Evolutionary conservation across 208 protist species (phyloP).

Genomic region (Leishmania braziliensis): DNA sequence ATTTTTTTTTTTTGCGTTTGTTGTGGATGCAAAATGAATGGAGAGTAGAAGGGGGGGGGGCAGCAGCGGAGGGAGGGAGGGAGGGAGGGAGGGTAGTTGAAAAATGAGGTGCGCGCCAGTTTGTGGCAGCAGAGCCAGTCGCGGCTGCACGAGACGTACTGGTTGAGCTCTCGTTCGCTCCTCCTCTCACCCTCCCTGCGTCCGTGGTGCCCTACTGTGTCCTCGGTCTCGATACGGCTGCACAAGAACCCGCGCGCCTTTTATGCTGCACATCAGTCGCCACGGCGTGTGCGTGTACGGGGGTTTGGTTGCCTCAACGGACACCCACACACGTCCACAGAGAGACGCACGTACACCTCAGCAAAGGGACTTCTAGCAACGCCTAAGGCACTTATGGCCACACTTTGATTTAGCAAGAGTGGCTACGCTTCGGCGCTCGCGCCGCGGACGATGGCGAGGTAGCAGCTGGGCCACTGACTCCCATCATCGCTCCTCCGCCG

Average conservation of each 20-base stretch:
- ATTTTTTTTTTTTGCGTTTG: no score
- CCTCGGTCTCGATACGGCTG: no score
- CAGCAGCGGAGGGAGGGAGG: not conserved
- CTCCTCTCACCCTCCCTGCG: not conserved
- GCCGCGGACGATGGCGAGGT: not conserved
- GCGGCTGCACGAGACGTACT: not conserved
- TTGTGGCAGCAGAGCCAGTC: not conserved
- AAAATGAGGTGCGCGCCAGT: not conserved
- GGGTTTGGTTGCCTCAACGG: not conserved
- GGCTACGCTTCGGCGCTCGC: constrained; percentile 23
- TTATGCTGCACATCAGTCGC: no score
- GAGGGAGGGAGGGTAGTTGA: not conserved
- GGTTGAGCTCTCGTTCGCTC: not conserved
- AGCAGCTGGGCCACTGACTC: not conserved
- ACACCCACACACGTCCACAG: not conserved
- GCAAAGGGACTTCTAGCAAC: not conserved
- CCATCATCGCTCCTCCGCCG: not conserved
- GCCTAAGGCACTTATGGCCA: not conserved
- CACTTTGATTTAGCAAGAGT: constrained; percentile 5
- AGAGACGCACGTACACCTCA: not conserved
- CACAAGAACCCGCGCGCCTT: no score
- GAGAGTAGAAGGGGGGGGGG: no score
- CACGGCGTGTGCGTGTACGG: not conserved
- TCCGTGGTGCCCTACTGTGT: no score
- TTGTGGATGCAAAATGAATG: no score